Percentiles rank a stretch among this genome's conserved stretches.
phyloP scores from a whole-genome alignment of 192 early-diverging fungal species.

The Umbelopsis ramanniana region DNA sequence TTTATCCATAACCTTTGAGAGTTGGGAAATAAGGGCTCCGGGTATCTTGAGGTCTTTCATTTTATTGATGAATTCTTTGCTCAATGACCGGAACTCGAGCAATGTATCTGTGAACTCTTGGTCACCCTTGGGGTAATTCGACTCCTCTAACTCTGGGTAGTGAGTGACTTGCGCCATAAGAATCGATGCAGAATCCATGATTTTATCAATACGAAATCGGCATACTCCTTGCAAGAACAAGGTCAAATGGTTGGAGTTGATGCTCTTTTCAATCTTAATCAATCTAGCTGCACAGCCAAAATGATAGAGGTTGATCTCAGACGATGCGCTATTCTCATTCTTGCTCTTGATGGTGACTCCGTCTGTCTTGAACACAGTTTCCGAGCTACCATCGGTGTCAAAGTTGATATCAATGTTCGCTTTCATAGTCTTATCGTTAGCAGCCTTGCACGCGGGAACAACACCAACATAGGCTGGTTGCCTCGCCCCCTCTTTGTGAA shows the following conservation, averaged over 20 bases:
- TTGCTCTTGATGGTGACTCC: slow-evolving; percentile 3
- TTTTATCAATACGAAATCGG: slow-evolving; percentile 59
- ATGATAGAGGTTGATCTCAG: slow-evolving; percentile 32
- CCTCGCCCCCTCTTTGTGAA: background rate
- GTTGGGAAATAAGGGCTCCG: slow-evolving; percentile 60
- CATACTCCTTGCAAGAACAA: slow-evolving; percentile 66
- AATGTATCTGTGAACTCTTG: slow-evolving; percentile 58
- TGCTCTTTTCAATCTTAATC: slow-evolving; percentile 52
- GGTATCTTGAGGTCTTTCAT: slow-evolving; percentile 73
- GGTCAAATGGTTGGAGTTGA: slow-evolving; percentile 44
- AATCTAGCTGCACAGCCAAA: slow-evolving; percentile 57
- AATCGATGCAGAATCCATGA: slow-evolving; percentile 45
- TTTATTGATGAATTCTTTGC: slow-evolving; percentile 57
- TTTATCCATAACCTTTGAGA: slow-evolving; percentile 68
- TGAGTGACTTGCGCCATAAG: slow-evolving; percentile 56
- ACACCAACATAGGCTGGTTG: background rate
- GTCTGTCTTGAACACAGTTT: background rate
- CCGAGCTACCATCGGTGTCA: background rate
- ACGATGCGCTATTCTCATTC: background rate
- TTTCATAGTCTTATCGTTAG: background rate
- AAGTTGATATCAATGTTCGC: background rate
- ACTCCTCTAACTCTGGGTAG: slow-evolving; percentile 38
- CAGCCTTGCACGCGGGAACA: background rate
- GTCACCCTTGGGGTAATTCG: slow-evolving; percentile 47
- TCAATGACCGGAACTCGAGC: slow-evolving; percentile 61